A percentile compares a stretch with the other conserved stretches of the same genome.
These are phyloP conservation scores for Diaporthe destruens DNA, from an alignment of 2,329 filamentous ascomycete genomes.

Conservation along the genomic window DNA sequence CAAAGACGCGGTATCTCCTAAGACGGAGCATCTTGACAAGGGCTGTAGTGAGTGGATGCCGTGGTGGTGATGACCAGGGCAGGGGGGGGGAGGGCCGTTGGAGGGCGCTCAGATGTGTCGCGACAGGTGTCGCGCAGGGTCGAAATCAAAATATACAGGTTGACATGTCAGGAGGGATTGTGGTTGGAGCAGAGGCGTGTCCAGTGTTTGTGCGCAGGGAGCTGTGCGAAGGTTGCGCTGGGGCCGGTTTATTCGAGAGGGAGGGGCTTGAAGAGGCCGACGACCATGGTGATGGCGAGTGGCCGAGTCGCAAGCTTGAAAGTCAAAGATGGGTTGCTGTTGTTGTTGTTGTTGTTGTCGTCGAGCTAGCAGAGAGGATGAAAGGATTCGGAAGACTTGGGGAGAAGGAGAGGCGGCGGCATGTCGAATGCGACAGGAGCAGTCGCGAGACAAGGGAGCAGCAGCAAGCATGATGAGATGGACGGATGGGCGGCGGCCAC, in stretches of 20 bases:
- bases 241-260: background rate
- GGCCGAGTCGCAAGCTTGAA: background rate
- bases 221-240: background rate
- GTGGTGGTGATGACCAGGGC: background rate
- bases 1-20: conserved; percentile 72
- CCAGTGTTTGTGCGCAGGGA: background rate
- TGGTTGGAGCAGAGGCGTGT: conserved; percentile 3
- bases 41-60: background rate
- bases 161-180: conserved; percentile 2
- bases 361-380: background rate
- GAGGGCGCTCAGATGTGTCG: background rate
- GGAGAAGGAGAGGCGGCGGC: background rate
- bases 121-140: conserved; percentile 10
- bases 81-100: conserved; percentile 2
- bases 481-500: background rate
- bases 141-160: conserved; percentile 7
- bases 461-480: conserved; percentile 22
- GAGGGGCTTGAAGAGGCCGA: background rate
- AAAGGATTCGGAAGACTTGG: no score
- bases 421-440: conserved; percentile 38
- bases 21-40: conserved; percentile 64
- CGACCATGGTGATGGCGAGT: conserved; percentile 14
- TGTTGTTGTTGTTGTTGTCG: background rate
- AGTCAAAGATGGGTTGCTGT: background rate
- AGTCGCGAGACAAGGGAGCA: conserved; percentile 32